Evolutionary conservation across 768 basidiomycete species (phyloP), one percentile per base, ranked within the genome.

Genomic region (Mycena kentingensis): DNA sequence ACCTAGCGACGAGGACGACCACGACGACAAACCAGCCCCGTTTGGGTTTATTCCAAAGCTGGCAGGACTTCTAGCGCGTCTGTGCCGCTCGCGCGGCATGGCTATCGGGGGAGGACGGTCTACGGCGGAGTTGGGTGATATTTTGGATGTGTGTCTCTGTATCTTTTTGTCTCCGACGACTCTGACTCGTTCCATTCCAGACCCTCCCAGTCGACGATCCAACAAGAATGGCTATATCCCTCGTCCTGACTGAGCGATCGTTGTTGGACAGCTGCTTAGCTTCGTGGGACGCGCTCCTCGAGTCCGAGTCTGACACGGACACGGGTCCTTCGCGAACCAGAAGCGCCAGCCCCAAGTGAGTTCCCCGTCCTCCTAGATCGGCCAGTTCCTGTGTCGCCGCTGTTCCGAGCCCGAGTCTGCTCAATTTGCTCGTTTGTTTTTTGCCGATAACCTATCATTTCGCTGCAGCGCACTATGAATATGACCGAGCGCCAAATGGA

Each of bases 231-330:
- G 81, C 77, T 16, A 55, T 85, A 28, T 66, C 70, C 6, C 55
- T 82, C 45, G 74, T 75, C 37, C 67, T 83, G 56, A 71, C 72
- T 4, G 83, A 84, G 55, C 61, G 67, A 28, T 81, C 83, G 3
- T 68, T 85, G 32, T 66, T 85, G 52, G 76, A 83, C 49, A 76
- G 77, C 52, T 83, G 83, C 57, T 64, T 68, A 39, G 69, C 73
- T 34, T 58, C 64, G 26, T 84, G 79, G 84, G 67, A 54, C 16
- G 70, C 29, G 15, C 26, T 53, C 37, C 39, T 29, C 11, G 46
- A 51, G 3, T 19, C 6, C 38, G 46, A 45, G 35, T 24, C 22
- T 49, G 49, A 32, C 8, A 16, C 10, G 8, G 10, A 25, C 29
- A 15, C 21, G 4, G 19, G 31, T 8, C 31, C 10, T 32, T 25